These are phyloP conservation scores for Brassica carinata DNA, from an alignment of 345 rosid species.

Conservation along the genomic window DNA sequence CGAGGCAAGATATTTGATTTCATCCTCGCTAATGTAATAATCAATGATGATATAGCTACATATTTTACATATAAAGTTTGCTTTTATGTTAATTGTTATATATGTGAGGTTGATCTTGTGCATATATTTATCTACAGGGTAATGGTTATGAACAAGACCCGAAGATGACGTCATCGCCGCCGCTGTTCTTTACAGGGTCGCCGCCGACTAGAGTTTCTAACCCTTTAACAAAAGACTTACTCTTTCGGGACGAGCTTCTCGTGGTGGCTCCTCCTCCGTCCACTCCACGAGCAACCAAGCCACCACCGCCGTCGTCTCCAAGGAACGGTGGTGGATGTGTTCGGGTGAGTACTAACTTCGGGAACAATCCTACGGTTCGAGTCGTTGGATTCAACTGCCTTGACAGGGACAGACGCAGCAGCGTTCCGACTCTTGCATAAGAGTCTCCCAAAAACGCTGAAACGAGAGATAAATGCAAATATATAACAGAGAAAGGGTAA, in stretches of 20 bases:
- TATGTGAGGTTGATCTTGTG: slow-evolving; percentile 8
- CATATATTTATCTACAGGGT: slow-evolving; percentile 44
- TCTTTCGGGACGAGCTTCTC: slow-evolving; percentile 61
- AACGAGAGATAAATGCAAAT: slow-evolving; percentile 11
- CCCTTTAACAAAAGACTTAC: slow-evolving; percentile 87
- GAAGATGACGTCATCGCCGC: slow-evolving; percentile 39
- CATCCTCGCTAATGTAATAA: slow-evolving; percentile 66
- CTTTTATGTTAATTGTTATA: neutral
- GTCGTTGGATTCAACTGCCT: slow-evolving; percentile 91
- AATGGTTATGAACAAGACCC: slow-evolving; percentile 47
- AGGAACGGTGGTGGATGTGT: too few species aligned
- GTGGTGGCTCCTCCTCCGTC: slow-evolving; percentile 30
- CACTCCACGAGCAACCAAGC: slow-evolving; percentile 26
- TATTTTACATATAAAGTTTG: neutral
- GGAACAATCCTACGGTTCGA: slow-evolving; percentile 77
- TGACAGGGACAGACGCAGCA: slow-evolving; percentile 62
- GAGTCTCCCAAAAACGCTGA: neutral
- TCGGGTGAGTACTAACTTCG: slow-evolving; percentile 46
- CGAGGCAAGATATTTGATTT: slow-evolving; percentile 70
- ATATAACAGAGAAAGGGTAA: slow-evolving; percentile 19
- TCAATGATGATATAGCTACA: neutral
- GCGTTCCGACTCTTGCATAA: slow-evolving; percentile 83
- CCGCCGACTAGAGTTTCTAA: slow-evolving; percentile 99
- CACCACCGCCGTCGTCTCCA: slow-evolving; percentile 51
- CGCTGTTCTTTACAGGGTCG: slow-evolving; percentile 84